Percentiles rank a stretch among this genome's conserved stretches.
Evolutionary conservation across 1,284 basidiomycete species (phyloP).

Genomic region (Vanrija sp.): DNA sequence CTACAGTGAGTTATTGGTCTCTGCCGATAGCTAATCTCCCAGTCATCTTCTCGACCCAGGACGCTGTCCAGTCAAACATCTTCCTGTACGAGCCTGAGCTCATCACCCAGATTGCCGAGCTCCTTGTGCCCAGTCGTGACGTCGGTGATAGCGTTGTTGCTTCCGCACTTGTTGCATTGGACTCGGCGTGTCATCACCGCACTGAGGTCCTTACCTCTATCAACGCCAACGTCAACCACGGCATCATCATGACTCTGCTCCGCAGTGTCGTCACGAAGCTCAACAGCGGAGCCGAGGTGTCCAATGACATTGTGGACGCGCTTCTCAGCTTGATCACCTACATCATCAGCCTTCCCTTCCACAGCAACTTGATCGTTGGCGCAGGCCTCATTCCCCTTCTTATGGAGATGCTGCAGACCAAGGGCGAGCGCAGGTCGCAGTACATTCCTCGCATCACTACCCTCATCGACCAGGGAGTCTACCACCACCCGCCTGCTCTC

Average conservation of each 20-base stretch:
- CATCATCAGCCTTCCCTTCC: conserved; percentile 75
- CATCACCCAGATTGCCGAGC: conserved; percentile 78
- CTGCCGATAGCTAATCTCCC: conserved; percentile 8
- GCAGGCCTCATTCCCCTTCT: conserved; percentile 90
- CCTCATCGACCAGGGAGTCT: conserved; percentile 87
- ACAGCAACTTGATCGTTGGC: conserved; percentile 91
- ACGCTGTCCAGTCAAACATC: conserved; percentile 70
- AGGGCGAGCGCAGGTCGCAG: conserved; percentile 26
- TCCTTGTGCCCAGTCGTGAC: conserved; percentile 67
- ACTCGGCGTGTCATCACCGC: conserved; percentile 79
- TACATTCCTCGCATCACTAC: conserved; percentile 64
- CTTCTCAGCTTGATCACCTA: conserved; percentile 82
- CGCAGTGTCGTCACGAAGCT: conserved; percentile 73
- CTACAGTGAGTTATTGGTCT: conserved; percentile 52
- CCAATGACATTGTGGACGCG: conserved; percentile 78
- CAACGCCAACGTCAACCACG: conserved; percentile 94
- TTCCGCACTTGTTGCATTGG: conserved; percentile 80
- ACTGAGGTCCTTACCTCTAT: conserved; percentile 85
- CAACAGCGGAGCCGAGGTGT: conserved; percentile 56
- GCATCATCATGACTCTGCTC: conserved; percentile 82
- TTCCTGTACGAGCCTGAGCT: conserved; percentile 91
- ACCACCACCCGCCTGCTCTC: conserved; percentile 70
- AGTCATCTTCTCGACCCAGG: conserved; percentile 73
- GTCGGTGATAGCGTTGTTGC: conserved; percentile 63
- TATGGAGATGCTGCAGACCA: conserved; percentile 77